These are phyloP conservation scores for Camellia sinensis DNA, from an alignment of 148 eudicot species.

Conservation along the genomic window DNA sequence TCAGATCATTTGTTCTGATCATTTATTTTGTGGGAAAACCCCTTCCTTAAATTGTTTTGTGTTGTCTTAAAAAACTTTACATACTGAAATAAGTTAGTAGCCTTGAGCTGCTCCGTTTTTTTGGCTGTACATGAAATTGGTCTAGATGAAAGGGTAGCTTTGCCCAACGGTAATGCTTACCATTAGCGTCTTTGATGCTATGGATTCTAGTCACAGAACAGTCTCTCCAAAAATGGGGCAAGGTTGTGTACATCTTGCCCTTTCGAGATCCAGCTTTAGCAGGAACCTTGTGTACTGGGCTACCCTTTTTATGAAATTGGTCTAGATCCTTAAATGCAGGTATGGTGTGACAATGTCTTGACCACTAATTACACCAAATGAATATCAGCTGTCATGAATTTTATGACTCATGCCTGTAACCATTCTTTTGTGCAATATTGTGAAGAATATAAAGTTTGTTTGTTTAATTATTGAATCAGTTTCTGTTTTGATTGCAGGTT, in stretches of 20 bases:
- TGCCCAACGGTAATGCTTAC: too few species aligned
- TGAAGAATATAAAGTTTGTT: neutral
- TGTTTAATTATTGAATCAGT: neutral
- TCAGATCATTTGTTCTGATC: neutral
- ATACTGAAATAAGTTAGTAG: neutral
- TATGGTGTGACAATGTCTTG: neutral
- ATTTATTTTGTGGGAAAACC: neutral
- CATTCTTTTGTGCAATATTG: neutral
- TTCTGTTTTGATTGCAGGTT: slow-evolving; percentile 43
- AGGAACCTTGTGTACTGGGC: too few species aligned
- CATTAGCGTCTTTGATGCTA: too few species aligned
- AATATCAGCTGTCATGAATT: neutral
- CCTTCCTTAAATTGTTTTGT: neutral
- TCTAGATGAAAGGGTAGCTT: neutral
- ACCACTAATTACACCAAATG: too few species aligned
- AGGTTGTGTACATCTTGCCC: too few species aligned
- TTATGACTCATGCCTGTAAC: neutral
- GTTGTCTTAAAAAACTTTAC: neutral
- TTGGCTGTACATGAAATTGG: neutral
- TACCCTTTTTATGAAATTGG: too few species aligned
- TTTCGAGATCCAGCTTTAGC: too few species aligned
- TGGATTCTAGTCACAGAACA: too few species aligned
- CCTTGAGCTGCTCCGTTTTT: neutral
- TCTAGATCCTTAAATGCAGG: neutral
- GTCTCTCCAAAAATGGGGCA: too few species aligned